Evolutionary conservation across 2,329 filamentous ascomycete species (phyloP).

Genomic region (Ophiocordyceps sinensis): DNA sequence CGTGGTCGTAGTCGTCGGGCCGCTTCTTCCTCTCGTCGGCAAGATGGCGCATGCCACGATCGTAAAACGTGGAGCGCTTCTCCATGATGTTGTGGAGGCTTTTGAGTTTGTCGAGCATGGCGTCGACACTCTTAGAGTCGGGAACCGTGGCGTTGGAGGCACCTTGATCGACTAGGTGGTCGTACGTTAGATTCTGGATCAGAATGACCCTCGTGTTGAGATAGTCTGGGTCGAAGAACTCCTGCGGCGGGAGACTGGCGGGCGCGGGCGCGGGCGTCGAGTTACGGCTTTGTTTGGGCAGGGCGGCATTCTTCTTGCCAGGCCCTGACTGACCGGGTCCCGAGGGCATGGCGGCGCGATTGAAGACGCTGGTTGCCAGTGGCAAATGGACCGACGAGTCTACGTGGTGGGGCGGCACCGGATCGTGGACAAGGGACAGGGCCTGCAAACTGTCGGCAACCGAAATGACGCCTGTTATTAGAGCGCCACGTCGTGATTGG

Average conservation of each 20-base stretch:
- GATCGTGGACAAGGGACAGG: too few relatives aligned
- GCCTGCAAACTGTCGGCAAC: too few relatives aligned
- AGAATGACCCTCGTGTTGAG: constrained; percentile 48
- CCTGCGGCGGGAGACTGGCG: constrained; percentile 38
- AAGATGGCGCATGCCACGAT: constrained; percentile 59
- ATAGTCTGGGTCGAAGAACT: constrained; percentile 46
- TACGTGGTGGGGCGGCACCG: background rate
- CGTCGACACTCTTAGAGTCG: constrained; percentile 48
- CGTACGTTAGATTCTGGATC: constrained; percentile 47
- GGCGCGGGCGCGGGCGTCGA: constrained; percentile 55
- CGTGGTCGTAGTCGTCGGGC: constrained; percentile 37
- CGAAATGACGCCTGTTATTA: too few relatives aligned
- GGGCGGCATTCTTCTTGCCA: constrained; percentile 47
- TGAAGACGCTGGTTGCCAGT: background rate
- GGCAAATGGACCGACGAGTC: background rate
- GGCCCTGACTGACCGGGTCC: constrained; percentile 45
- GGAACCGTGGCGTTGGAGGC: constrained; percentile 43
- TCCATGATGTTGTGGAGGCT: constrained; percentile 53
- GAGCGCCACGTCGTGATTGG: too few relatives aligned
- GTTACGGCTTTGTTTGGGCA: constrained; percentile 61
- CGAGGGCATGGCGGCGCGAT: constrained; percentile 34
- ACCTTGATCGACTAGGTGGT: constrained; percentile 53
- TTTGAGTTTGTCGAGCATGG: constrained; percentile 49
- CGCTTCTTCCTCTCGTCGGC: constrained; percentile 50
- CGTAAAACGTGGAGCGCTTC: constrained; percentile 51